Evolutionary conservation across 106 monocot genomes (phyloP).

Genomic region (Hemerocallis citrina): DNA sequence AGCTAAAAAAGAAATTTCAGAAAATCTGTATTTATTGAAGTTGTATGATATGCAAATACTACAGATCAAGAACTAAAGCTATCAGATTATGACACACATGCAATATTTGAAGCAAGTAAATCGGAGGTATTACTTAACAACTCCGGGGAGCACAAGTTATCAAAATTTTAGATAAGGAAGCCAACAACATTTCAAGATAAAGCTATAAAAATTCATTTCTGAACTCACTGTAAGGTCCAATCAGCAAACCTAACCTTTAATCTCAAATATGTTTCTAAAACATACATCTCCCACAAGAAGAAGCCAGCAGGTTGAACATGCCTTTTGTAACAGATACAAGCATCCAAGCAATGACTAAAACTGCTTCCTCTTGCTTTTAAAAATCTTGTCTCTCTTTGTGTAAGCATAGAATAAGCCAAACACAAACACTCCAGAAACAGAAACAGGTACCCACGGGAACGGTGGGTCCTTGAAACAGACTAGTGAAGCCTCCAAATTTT

Average conservation of each 20-base stretch:
- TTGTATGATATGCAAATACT: too few relatives aligned
- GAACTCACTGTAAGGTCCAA: not conserved
- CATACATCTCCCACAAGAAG: slow-evolving; percentile 1
- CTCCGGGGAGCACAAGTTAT: not conserved
- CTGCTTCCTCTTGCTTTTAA: slow-evolving; percentile 80
- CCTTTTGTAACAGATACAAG: not conserved
- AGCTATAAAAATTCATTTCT: slow-evolving; percentile 6
- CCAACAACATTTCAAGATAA: not conserved
- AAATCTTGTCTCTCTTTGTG: slow-evolving; percentile 71
- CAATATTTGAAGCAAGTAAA: not conserved
- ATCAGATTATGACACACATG: not conserved
- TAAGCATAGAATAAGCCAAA: slow-evolving; percentile 67
- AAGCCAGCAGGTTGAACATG: not conserved
- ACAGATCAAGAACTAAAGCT: not conserved
- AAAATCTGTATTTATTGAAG: too few relatives aligned
- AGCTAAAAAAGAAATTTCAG: too few relatives aligned
- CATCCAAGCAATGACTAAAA: slow-evolving; percentile 35
- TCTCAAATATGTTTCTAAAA: not conserved
- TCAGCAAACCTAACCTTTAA: slow-evolving; percentile 5
- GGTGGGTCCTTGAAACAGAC: slow-evolving; percentile 95
- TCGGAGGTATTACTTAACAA: not conserved
- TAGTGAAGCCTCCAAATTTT: slow-evolving; percentile 82
- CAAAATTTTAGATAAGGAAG: not conserved
- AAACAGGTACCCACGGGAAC: slow-evolving; percentile 75
- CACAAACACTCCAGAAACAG: slow-evolving; percentile 37